Evolutionary conservation across 2,329 filamentous ascomycete genomes (phyloP).

Genomic region (Penicillium occitanis): DNA sequence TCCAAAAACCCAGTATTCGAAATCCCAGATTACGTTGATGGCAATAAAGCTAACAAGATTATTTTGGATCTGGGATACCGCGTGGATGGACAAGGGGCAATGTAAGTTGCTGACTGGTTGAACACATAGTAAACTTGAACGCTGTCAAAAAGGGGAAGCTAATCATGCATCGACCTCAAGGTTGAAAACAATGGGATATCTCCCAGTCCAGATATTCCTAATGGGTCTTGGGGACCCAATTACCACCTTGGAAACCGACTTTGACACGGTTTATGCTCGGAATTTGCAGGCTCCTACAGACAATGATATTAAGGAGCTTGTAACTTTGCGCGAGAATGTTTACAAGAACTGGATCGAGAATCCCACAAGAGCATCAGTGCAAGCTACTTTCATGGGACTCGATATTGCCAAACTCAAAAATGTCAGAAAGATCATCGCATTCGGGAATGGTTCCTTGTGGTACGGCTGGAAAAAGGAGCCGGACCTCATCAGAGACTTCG

Average conservation of each 20-base stretch:
- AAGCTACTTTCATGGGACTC: background rate
- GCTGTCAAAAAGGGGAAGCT: background rate
- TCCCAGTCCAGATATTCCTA: background rate
- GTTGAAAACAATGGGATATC: background rate
- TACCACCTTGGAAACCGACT: background rate
- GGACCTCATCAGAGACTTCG: background rate
- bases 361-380: background rate
- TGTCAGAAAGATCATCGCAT: background rate
- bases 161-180: background rate
- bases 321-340: background rate
- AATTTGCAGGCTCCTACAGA: background rate
- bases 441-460: background rate
- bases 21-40: background rate
- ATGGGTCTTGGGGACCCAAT: background rate
- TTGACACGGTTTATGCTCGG: background rate
- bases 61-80: constrained; percentile 2
- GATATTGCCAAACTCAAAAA: background rate
- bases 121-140: background rate
- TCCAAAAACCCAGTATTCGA: background rate
- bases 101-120: background rate
- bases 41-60: background rate
- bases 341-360: background rate
- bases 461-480: background rate
- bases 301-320: background rate
- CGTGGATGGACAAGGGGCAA: background rate